Conservation (phyloP, 257 asterid genomes). For the Forsythia viridissima region DNA sequence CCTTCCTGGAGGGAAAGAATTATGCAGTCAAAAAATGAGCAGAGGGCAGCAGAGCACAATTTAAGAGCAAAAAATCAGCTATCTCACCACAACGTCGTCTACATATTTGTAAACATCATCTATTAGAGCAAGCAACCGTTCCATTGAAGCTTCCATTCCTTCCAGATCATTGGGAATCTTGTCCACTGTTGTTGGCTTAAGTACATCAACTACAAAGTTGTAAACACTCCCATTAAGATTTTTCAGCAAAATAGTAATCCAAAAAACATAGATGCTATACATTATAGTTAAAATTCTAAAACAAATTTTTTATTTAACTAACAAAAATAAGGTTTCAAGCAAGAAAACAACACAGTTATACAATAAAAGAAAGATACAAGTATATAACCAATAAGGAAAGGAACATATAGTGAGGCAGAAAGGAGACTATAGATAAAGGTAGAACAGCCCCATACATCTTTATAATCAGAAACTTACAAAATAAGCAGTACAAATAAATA, state of each 20-base stretch:
- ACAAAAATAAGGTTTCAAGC: neutral
- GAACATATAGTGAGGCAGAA: neutral
- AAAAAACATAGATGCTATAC: conserved; percentile 7
- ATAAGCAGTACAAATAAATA: neutral
- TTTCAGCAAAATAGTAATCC: neutral
- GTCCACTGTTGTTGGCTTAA: conserved; percentile 78
- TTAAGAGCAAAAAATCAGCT: neutral
- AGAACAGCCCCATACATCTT: neutral
- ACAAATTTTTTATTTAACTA: neutral
- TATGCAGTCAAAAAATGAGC: neutral
- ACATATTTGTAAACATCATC: conserved; percentile 84
- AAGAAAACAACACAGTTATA: neutral
- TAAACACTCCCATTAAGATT: conserved; percentile 20
- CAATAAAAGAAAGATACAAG: neutral
- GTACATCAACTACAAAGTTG: conserved; percentile 66
- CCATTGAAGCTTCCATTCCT: conserved; percentile 98
- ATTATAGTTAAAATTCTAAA: neutral
- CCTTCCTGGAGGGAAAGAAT: conserved; percentile 59
- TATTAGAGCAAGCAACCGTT: conserved; percentile 73
- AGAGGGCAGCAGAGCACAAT: neutral
- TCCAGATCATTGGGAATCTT: conserved; percentile 90
- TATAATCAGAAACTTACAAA: neutral
- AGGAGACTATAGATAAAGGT: neutral
- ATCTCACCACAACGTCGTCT: conserved; percentile 92
- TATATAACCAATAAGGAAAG: neutral